phyloP scores from a whole-genome alignment of 2,329 filamentous ascomycete species.

The Pseudogymnoascus sp. region DNA sequence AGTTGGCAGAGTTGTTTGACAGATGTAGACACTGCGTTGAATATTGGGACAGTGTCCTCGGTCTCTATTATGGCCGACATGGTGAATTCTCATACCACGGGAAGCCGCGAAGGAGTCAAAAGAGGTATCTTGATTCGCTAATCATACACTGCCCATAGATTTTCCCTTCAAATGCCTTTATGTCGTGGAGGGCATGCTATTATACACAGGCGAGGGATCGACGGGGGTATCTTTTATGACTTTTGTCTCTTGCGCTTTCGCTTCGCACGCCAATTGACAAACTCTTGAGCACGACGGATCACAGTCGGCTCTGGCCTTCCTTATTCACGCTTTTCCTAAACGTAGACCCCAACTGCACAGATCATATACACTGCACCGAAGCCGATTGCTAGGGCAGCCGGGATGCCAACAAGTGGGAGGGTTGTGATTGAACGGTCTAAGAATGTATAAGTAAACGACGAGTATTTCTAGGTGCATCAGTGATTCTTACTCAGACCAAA shows the following conservation, averaged over 20 bases:
- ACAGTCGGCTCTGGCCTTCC: neutral
- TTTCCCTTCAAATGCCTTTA: conserved; percentile 3
- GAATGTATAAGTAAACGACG: conserved; percentile 20
- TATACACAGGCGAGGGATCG: neutral
- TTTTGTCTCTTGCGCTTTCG: conserved; percentile 3
- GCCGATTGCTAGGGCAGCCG: conserved; percentile 80
- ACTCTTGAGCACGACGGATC: neutral
- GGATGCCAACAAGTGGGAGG: conserved; percentile 69
- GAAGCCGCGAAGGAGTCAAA: neutral
- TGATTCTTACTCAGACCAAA: conserved; percentile 72
- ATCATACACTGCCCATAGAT: conserved; percentile 4
- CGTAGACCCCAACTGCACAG: conserved; percentile 96
- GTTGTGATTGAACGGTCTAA: conserved; percentile 74
- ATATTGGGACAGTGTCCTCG: conserved; percentile 41
- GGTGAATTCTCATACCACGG: conserved; percentile 11
- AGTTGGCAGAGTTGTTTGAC: conserved; percentile 64
- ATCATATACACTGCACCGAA: conserved; percentile 98
- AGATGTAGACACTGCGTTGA: conserved; percentile 69
- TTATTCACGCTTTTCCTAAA: conserved; percentile 42
- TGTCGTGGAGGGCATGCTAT: conserved; percentile 1
- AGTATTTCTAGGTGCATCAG: neutral
- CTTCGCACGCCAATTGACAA: conserved; percentile 2
- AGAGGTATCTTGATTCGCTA: conserved; percentile 9
- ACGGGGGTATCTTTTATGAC: neutral
- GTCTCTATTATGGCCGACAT: conserved; percentile 24